Percentiles rank a stretch among this genome's conserved stretches.
Conservation (phyloP, 176 grass and related monocot species). For the Lolium perenne region DNA sequence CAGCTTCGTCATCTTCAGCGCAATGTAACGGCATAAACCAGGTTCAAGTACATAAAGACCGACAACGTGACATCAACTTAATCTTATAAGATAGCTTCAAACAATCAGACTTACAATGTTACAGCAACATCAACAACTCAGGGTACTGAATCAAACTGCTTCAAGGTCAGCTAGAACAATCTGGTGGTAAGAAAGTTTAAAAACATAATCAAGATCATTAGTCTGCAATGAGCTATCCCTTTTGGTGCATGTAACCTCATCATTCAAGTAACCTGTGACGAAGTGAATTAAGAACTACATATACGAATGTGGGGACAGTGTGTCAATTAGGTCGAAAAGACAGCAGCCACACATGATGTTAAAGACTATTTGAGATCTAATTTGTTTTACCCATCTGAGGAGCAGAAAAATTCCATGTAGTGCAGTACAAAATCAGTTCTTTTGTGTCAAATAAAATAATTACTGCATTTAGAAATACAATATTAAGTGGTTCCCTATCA, state of each 20-base stretch:
- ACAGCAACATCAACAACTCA: conserved; percentile 77
- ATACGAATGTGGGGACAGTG: not conserved
- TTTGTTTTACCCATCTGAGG: no score
- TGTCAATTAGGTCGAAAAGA: not conserved
- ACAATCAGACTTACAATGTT: conserved; percentile 64
- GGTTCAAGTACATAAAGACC: not conserved
- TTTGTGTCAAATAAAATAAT: no score
- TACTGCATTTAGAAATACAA: no score
- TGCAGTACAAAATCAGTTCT: no score
- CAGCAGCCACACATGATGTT: not conserved
- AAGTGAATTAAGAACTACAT: not conserved
- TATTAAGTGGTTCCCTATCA: no score
- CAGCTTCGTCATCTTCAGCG: conserved; percentile 71
- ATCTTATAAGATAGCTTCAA: no score
- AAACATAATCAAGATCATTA: conserved; percentile 40
- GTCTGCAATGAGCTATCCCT: conserved; percentile 69
- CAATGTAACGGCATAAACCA: conserved; percentile 31
- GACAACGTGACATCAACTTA: no score
- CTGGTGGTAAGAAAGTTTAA: no score
- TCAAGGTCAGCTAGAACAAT: conserved; percentile 76
- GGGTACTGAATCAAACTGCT: conserved; percentile 59
- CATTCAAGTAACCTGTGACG: conserved; percentile 77
- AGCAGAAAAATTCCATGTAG: no score
- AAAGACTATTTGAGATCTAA: not conserved
- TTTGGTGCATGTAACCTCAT: conserved; percentile 39